Base-by-base conservation (phyloP, 2,329 filamentous ascomycete species). In the Aureobasidium sp. region DNA sequence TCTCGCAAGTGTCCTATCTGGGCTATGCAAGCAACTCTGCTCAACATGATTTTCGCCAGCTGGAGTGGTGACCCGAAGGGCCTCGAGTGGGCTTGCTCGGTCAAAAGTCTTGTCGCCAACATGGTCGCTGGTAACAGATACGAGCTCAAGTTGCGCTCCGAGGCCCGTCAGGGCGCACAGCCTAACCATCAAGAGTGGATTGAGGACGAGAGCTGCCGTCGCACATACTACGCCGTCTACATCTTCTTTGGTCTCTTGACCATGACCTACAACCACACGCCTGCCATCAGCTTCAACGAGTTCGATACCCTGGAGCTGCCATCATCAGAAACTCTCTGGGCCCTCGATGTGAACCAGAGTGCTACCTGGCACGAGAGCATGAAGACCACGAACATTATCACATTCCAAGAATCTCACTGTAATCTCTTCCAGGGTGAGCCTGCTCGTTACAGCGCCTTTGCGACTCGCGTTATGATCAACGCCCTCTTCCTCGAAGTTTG, bases 21-120 rank as follows among this genome's bases (percentile, higher is more conserved):
- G 93, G 94, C 93, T 52, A 97, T 97, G 91, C 94, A 99, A 74
- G 91, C 90, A 73, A 96, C 92, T 3, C 79, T 99, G 59, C 81
- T 99, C 63, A 99, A 99, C 80, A 97, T 97, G 94, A 87, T 97
- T 67, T 97, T 99, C 74, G 91, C 94, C 61, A 97, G 92, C 80
- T 99, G 94, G 94, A 97, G 94, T 74, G 94, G 94, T 69, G 94
- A 97, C 71, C 89, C 94, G 39, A 97, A 97, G 76, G 94, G 94
- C 41, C 82, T 99, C 3, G 94, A 99, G 75, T 99, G 94, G 94
- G 92, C 94, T 37, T 97, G 93, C 76, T 97, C 94, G 2, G 97
- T 99, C 77, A 97, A 97, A 83, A 96, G 91, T 79, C 82, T 97
- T 42, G 84, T 99, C 54, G 93, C 93, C 67, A 97, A 97, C 77